phyloP scores from a whole-genome alignment of 2,329 filamentous ascomycete species.

The Penicillium decumbens region DNA sequence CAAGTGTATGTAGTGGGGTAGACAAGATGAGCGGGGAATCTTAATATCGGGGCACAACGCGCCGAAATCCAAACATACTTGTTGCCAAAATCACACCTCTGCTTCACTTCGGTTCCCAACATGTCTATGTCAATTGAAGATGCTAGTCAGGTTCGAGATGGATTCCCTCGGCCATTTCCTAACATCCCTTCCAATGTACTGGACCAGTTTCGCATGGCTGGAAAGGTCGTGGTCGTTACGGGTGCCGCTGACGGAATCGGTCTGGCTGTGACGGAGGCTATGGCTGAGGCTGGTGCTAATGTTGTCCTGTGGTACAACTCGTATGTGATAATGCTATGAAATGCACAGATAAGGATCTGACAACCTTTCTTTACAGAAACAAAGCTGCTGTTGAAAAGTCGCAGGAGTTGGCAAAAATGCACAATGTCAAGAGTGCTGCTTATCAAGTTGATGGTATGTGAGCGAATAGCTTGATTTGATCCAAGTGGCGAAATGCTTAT shows the following conservation, averaged over 20 bases:
- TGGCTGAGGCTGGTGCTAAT: conserved; percentile 45
- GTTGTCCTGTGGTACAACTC: conserved; percentile 44
- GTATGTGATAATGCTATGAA: conserved; percentile 14
- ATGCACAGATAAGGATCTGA: neutral
- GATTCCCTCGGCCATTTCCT: conserved; percentile 40
- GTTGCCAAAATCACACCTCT: neutral
- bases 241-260: conserved; percentile 48
- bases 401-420: conserved; percentile 29
- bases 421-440: conserved; percentile 38
- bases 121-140: conserved; percentile 42
- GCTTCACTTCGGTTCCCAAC: conserved; percentile 7
- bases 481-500: neutral
- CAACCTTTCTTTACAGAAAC: conserved; percentile 21
- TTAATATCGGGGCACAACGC: neutral
- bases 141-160: conserved; percentile 26
- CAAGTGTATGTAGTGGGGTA: neutral
- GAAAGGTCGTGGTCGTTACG: conserved; percentile 41
- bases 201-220: conserved; percentile 44
- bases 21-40: neutral
- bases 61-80: too few relatives aligned
- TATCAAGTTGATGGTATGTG: conserved; percentile 43
- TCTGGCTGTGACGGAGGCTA: conserved; percentile 43
- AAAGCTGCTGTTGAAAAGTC: conserved; percentile 36
- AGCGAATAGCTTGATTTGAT: neutral
- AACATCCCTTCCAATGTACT: conserved; percentile 43